phyloP scores from a whole-genome alignment of 2,329 filamentous ascomycete species.

The Cladosporium sp. region DNA sequence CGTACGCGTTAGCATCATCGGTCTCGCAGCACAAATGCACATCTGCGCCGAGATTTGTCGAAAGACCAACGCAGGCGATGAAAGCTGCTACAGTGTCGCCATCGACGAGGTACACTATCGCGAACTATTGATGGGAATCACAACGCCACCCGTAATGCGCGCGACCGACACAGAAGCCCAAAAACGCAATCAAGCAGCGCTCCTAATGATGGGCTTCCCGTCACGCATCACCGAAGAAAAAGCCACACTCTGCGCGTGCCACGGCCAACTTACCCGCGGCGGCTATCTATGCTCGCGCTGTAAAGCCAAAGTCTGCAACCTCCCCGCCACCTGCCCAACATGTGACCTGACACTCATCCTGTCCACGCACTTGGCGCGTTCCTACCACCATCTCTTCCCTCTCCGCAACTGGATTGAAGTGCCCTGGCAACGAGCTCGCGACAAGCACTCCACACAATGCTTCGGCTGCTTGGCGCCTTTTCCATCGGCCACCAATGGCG shows the following conservation, averaged over 20 bases:
- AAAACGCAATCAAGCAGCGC: slow-evolving; percentile 49
- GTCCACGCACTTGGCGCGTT: slow-evolving; percentile 88
- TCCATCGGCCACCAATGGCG: slow-evolving; percentile 45
- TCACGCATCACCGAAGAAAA: slow-evolving; percentile 74
- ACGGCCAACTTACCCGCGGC: slow-evolving; percentile 76
- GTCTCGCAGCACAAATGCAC: slow-evolving; percentile 85
- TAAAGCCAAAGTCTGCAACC: slow-evolving; percentile 79
- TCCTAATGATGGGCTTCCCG: slow-evolving; percentile 98
- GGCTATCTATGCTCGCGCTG: slow-evolving; percentile 93
- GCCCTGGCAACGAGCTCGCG: slow-evolving; percentile 69
- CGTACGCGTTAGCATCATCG: slow-evolving; percentile 85
- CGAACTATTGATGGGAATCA: slow-evolving; percentile 83
- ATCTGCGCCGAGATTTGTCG: slow-evolving; percentile 87
- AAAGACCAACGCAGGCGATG: slow-evolving; percentile 82
- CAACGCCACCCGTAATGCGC: slow-evolving; percentile 85
- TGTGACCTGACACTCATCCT: slow-evolving; percentile 91
- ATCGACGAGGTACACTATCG: slow-evolving; percentile 84
- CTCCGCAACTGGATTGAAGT: slow-evolving; percentile 90
- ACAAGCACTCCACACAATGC: slow-evolving; percentile 58
- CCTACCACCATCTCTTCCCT: slow-evolving; percentile 90
- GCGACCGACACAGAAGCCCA: slow-evolving; percentile 34
- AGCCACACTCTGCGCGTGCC: slow-evolving; percentile 84
- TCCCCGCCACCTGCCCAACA: slow-evolving; percentile 87
- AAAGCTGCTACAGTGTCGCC: slow-evolving; percentile 75
- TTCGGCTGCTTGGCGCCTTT: slow-evolving; percentile 77